phyloP scores from a whole-genome alignment of 2,329 filamentous ascomycete species.

The Chaetomiaceae sp. region DNA sequence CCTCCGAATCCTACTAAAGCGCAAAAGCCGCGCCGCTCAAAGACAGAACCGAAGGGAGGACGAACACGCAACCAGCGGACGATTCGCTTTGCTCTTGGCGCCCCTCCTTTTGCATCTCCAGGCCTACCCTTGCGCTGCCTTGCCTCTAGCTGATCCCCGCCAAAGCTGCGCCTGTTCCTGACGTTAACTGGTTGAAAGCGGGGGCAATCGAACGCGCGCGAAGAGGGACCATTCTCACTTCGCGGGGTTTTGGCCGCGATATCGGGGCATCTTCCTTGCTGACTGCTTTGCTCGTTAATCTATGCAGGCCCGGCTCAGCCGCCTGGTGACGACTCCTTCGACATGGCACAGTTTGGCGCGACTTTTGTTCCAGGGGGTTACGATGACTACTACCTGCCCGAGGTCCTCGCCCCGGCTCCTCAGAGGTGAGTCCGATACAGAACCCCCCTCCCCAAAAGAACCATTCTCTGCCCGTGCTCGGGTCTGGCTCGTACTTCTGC shows the following conservation, averaged over 20 bases:
- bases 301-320: constrained; percentile 28
- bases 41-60: not conserved
- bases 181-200: constrained; percentile 12
- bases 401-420: constrained; percentile 53
- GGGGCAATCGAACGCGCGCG: constrained; percentile 2
- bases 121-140: not conserved
- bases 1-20: no score
- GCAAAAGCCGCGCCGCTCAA: not conserved
- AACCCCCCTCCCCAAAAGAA: not conserved
- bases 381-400: constrained; percentile 58
- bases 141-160: constrained; percentile 1
- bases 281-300: constrained; percentile 27
- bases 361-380: constrained; percentile 55
- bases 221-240: not conserved
- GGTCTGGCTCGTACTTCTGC: constrained; percentile 5
- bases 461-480: not conserved
- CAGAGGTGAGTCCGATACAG: constrained; percentile 50
- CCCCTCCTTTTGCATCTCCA: constrained; percentile 8
- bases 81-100: constrained; percentile 12
- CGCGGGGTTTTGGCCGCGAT: constrained; percentile 15
- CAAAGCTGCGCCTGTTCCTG: constrained; percentile 7
- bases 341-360: constrained; percentile 47
- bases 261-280: constrained; percentile 20
- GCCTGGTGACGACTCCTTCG: constrained; percentile 29
- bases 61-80: not conserved